Conservation (phyloP, 768 basidiomycete genomes). For the Dacryopinax primogenitus region DNA sequence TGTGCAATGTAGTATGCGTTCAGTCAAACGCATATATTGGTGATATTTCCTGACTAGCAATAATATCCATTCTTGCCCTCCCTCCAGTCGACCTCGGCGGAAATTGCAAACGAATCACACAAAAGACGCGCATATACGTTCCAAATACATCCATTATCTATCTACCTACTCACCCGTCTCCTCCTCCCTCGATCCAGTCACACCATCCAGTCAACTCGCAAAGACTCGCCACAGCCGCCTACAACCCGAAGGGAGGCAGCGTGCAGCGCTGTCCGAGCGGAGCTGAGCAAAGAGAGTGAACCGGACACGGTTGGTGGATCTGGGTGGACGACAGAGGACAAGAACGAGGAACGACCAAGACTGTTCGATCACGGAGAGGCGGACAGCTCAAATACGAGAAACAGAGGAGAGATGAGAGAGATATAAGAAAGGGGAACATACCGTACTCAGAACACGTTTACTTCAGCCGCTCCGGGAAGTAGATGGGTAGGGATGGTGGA, state of each 20-base stretch:
- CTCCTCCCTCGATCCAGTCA: background rate
- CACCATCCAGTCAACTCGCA: background rate
- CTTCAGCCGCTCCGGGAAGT: slow-evolving; percentile 7
- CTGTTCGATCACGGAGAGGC: background rate
- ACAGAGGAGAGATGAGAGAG: background rate
- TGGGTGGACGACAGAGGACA: background rate
- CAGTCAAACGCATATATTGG: background rate
- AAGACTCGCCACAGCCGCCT: background rate
- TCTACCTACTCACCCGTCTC: background rate
- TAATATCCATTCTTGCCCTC: too few species aligned
- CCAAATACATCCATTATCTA: background rate
- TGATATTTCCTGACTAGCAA: too few species aligned
- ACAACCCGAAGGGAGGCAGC: slow-evolving; percentile 6
- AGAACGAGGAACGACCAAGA: background rate
- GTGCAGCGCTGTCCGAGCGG: background rate
- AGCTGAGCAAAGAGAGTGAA: background rate
- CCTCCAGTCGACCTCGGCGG: background rate
- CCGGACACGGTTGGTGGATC: background rate
- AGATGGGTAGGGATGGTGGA: background rate
- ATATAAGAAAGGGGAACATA: background rate
- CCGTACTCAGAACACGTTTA: slow-evolving; percentile 9
- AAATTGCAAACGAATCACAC: background rate
- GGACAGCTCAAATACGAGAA: background rate
- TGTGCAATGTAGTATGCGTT: too few species aligned
- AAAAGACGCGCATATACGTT: background rate